Evolutionary conservation across 2,329 filamentous ascomycete species (phyloP).

Genomic region (Sphaerulina musiva): DNA sequence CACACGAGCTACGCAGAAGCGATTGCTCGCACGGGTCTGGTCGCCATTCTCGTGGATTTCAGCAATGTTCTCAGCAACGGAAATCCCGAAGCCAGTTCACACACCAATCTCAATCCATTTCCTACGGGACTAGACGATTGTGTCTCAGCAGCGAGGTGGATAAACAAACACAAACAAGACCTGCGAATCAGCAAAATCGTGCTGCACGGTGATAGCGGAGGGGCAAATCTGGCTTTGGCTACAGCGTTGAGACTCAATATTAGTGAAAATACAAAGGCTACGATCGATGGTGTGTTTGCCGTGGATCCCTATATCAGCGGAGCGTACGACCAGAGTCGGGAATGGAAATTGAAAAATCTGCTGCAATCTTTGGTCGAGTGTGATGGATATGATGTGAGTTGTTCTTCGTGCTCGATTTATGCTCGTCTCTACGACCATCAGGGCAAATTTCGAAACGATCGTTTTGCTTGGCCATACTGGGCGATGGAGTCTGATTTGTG

Average conservation of each 20-base stretch:
- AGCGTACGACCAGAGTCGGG: slow-evolving; percentile 5
- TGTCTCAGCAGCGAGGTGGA: slow-evolving; percentile 19
- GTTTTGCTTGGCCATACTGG: slow-evolving; percentile 28
- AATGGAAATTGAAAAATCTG: not conserved
- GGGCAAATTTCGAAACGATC: slow-evolving; percentile 6
- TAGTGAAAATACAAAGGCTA: slow-evolving; percentile 17
- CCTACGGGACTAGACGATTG: slow-evolving; percentile 29
- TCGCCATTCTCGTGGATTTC: slow-evolving; percentile 26
- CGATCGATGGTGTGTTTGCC: slow-evolving; percentile 22
- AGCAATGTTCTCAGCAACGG: slow-evolving; percentile 24
- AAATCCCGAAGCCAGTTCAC: too few relatives aligned
- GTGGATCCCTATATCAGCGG: slow-evolving; percentile 21
- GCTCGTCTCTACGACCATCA: not conserved
- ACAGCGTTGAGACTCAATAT: slow-evolving; percentile 24
- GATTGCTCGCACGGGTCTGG: slow-evolving; percentile 19
- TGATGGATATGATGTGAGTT: slow-evolving; percentile 24
- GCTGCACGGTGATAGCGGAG: slow-evolving; percentile 28
- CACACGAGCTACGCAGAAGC: slow-evolving; percentile 18
- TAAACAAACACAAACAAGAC: slow-evolving; percentile 18
- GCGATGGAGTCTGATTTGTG: slow-evolving; percentile 22
- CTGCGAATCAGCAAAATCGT: slow-evolving; percentile 25
- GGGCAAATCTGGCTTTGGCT: slow-evolving; percentile 27
- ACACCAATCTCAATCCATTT: slow-evolving; percentile 20
- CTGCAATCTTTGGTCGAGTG: slow-evolving; percentile 25
- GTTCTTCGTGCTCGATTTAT: slow-evolving; percentile 4